Evolutionary conservation across 768 basidiomycete species (phyloP).

Genomic region (Trametes cingulata): DNA sequence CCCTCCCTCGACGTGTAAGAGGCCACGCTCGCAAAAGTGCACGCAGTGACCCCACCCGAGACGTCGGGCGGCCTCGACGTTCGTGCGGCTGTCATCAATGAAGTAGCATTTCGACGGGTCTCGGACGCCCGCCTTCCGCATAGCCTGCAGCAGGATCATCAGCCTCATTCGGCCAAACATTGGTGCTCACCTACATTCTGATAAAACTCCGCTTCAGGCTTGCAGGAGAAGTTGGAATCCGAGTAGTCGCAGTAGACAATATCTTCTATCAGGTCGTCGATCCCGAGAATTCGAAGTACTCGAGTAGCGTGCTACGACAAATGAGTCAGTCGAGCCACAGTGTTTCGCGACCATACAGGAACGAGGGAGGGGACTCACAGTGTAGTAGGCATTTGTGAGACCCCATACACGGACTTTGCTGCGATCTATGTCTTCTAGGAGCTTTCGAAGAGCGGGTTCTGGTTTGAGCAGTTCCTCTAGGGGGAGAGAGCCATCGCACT

Average conservation of each 20-base stretch:
- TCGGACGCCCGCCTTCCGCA: constrained; percentile 56
- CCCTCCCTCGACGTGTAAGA: constrained; percentile 65
- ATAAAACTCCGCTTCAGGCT: constrained; percentile 78
- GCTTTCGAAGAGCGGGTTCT: constrained; percentile 57
- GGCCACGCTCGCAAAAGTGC: constrained; percentile 72
- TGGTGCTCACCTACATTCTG: constrained; percentile 44
- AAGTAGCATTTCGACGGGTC: constrained; percentile 77
- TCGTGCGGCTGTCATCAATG: constrained; percentile 73
- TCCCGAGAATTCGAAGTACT: constrained; percentile 70
- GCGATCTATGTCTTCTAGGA: constrained; percentile 79
- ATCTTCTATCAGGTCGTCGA: constrained; percentile 73
- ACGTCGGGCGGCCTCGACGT: constrained; percentile 64
- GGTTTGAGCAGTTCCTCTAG: constrained; percentile 77
- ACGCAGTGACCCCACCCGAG: constrained; percentile 75
- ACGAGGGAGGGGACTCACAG: constrained; percentile 43
- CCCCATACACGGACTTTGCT: constrained; percentile 81
- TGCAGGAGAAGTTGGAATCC: constrained; percentile 68
- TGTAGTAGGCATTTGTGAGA: constrained; percentile 80
- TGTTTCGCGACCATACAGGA: background rate
- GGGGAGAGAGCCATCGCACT: constrained; percentile 83
- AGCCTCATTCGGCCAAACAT: background rate
- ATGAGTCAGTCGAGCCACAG: background rate
- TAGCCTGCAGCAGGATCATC: constrained; percentile 48
- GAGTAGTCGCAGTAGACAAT: constrained; percentile 80
- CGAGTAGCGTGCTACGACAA: constrained; percentile 70